Evolutionary conservation across 192 early-diverging fungal species (phyloP), one percentile per base, ranked within the genome.

Genomic region (Coemansia sp.): DNA sequence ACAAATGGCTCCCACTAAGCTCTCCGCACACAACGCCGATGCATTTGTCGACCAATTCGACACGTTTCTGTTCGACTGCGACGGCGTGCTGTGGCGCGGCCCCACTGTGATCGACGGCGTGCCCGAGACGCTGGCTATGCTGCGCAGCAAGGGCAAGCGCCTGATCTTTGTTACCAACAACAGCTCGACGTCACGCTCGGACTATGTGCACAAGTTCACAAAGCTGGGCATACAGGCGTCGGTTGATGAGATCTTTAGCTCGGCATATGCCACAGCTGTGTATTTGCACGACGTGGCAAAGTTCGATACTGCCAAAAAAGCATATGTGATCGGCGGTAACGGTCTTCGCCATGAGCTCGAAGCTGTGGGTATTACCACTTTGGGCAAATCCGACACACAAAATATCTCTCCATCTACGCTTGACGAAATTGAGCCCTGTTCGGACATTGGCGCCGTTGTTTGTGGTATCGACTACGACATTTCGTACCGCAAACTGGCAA

Each of bases 141-240:
- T 99, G 31, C 86, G 91, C 54, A 62, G 22, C 65, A 87, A 72
- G 82, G 92, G 90, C 31, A 99, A 99, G 80, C 85, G 86, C 25
- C 65, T 98, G n/a, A 82, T 97, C 42, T 99, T 97, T 78, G 95
- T 99, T 17, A 94, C 97, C 34, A 99, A 99, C 86, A 99, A 99
- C 84, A 92, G 90, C 73, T 88, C 91, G 40, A 94, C 90, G 52
- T 95, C 94, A 17, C 88, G 97, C 26, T 66, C 69, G 9, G 77
- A 84, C 56, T 96, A 96, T 65, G 67, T 90, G 20, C 79, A 86
- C 37, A 97, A 97, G 83, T 96, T 99, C 70, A 66, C 81, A 50
- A 83, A 75, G 48, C 74, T 97, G 5, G 89, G 90, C 25, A 92
- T 99, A 42, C 74, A 89, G 68, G 91, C 94, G 5, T 65, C 75